Base-by-base conservation (phyloP, 2,329 filamentous ascomycete species). In the Capronia coronata region DNA sequence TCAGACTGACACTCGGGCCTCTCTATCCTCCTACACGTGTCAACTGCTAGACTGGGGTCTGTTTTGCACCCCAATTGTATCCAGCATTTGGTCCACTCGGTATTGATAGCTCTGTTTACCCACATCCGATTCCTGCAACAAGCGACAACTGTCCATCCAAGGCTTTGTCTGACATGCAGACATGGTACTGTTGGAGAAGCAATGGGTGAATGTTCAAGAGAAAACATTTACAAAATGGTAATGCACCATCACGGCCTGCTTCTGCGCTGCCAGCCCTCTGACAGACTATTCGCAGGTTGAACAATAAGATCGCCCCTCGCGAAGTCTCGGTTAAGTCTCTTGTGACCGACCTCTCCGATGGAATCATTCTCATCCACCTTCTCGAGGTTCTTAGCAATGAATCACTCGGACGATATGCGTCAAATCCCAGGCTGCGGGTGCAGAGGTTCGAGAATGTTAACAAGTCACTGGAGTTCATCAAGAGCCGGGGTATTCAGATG, bases 161-260 rank as follows among this genome's bases (percentile, higher is more conserved):
- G 16, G 10, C 30, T 19, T 16, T 22, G 43, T 46, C 46, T 52
- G 51, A 56, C 48, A 59, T 61, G 59, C 56, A 49, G 50, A 51
- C 42, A 72, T 73, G 70, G 69, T 72, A 65, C 67, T 68, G 62
- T 68, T 72, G 60, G 78, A 83, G 68, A 77, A 80, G 71, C 76
- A 78, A 69, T 82, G 79, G 78, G 74, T 82, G 62, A 79, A 76
- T 65, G 89, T 95, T 71, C 91, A 97, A 75, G 86, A 97, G 70
- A 98, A 97, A 79, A 98, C 93, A 22, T 98, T 98, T 71, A 95
- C 90, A 52, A 98, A 97, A 87, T 98, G 93, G 85, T 87, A 64
- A 16, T 7, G 6, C 14, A 37, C 62, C 60, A 57, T 3, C 21
- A 22, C 25, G 13, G 10, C 46, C n/a, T 6, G 25, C 35, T 27